Conservation (phyloP, 1,139 yeast genomes). For the Debaryomycetaceae sp. region DNA sequence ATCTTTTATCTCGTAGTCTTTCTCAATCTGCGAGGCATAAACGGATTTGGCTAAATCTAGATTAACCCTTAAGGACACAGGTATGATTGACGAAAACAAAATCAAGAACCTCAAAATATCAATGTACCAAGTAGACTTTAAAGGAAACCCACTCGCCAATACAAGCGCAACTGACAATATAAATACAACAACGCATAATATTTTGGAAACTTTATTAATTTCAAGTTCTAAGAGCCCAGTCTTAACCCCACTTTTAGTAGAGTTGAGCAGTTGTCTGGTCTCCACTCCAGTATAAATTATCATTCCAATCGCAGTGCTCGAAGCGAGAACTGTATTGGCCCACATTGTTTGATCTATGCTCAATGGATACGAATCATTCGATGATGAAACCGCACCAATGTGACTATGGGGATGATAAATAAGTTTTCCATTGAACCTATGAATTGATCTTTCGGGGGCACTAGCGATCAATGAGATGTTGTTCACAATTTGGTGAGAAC, state of each 20-base stretch:
- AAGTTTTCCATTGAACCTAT: conserved; percentile 72
- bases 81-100: conserved; percentile 90
- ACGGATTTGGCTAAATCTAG: conserved; percentile 94
- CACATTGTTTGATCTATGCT: conserved; percentile 90
- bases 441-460: conserved; percentile 81
- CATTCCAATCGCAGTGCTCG: conserved; percentile 87
- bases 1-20: conserved; percentile 73
- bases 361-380: conserved; percentile 57
- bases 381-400: conserved; percentile 15
- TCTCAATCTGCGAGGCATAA: conserved; percentile 92
- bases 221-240: conserved; percentile 88
- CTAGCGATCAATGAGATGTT: conserved; percentile 60
- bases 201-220: conserved; percentile 83
- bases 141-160: conserved; percentile 71
- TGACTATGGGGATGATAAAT: conserved; percentile 36
- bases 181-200: conserved; percentile 84
- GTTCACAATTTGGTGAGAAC: conserved; percentile 31
- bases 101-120: conserved; percentile 88
- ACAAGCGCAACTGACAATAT: conserved; percentile 74
- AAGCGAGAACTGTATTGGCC: conserved; percentile 97
- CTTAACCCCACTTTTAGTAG: conserved; percentile 86
- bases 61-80: conserved; percentile 91
- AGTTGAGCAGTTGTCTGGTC: conserved; percentile 92
- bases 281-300: conserved; percentile 88
- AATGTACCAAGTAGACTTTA: conserved; percentile 70